A percentile compares a stretch with the other conserved stretches of the same genome.
Evolutionary conservation across 192 early-diverging fungal species (phyloP).

Genomic region (Podila epicladia): DNA sequence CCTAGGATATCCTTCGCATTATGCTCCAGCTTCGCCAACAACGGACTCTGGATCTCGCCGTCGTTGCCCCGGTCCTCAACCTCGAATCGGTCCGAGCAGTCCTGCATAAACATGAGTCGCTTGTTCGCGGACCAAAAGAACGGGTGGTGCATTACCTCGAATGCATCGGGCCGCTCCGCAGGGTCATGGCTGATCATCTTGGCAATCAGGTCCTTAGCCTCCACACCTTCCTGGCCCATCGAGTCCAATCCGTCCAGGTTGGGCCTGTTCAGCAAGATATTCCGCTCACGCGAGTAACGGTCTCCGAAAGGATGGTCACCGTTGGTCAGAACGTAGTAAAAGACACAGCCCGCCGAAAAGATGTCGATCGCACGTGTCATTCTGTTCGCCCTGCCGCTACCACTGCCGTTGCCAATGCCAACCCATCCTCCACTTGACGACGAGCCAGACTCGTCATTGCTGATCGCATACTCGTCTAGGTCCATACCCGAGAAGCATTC

Average conservation of each 20-base stretch:
- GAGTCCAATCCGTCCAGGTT: constrained; percentile 78
- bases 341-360: constrained; percentile 96
- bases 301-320: constrained; percentile 98
- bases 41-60: constrained; percentile 64
- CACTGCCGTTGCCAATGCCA: constrained; percentile 14
- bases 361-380: constrained; percentile 94
- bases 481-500: constrained; percentile 69
- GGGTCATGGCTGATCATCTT: constrained; percentile 87
- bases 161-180: constrained; percentile 82
- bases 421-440: constrained; percentile 47
- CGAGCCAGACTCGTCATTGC: constrained; percentile 18
- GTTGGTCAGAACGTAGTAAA: constrained; percentile 89
- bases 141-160: constrained; percentile 85
- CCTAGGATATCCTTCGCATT: constrained; percentile 70
- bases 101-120: constrained; percentile 90
- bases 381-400: constrained; percentile 35
- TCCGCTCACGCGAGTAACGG: constrained; percentile 86
- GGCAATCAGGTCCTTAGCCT: constrained; percentile 91
- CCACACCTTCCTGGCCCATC: constrained; percentile 75
- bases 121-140: constrained; percentile 94
- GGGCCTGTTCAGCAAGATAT: constrained; percentile 83
- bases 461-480: constrained; percentile 13
- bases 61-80: constrained; percentile 70
- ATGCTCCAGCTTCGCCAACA: constrained; percentile 75
- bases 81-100: constrained; percentile 95